A percentile compares a stretch with the other conserved stretches of the same genome.
Conservation (phyloP, 257 asterid species). For the Solanum sitiens region DNA sequence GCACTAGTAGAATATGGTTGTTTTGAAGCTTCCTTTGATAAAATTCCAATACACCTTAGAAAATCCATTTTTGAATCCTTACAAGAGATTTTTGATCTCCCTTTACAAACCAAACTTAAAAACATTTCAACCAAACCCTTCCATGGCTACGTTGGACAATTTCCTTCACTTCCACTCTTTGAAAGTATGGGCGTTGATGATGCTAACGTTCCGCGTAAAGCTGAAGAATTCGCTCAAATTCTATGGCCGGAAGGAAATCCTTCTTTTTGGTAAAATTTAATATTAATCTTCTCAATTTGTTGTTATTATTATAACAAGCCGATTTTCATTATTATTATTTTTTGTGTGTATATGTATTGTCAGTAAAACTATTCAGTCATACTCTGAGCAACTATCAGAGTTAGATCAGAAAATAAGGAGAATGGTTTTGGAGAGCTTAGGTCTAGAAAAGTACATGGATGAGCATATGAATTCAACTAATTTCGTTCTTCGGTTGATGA, state of each 20-base stretch:
- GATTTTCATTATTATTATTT: too few species aligned
- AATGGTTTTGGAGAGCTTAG: conserved; percentile 39
- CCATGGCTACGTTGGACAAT: conserved; percentile 58
- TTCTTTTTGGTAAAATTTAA: conserved; percentile 22
- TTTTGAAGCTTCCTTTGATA: conserved; percentile 41
- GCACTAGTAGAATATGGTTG: conserved; percentile 50
- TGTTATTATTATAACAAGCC: too few species aligned
- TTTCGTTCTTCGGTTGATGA: conserved; percentile 30
- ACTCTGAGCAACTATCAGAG: conserved; percentile 21
- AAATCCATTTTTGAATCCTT: conserved; percentile 15
- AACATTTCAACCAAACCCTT: conserved; percentile 34
- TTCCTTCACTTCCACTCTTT: conserved; percentile 31
- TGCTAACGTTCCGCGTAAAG: conserved; percentile 5
- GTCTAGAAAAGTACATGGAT: conserved; percentile 25
- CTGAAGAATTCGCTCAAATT: conserved; percentile 18
- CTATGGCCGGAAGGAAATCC: conserved; percentile 61
- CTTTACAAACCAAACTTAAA: conserved; percentile 24
- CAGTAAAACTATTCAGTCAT: conserved; percentile 23
- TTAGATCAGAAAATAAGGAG: conserved; percentile 30
- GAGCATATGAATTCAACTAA: conserved; percentile 37
- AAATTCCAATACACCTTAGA: conserved; percentile 14
- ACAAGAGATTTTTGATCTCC: conserved; percentile 44
- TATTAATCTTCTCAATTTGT: neutral
- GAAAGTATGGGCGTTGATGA: conserved; percentile 51
- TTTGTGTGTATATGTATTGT: neutral